Conservation (phyloP, 768 basidiomycete species). For the Dictyophora rubrovolvata region DNA sequence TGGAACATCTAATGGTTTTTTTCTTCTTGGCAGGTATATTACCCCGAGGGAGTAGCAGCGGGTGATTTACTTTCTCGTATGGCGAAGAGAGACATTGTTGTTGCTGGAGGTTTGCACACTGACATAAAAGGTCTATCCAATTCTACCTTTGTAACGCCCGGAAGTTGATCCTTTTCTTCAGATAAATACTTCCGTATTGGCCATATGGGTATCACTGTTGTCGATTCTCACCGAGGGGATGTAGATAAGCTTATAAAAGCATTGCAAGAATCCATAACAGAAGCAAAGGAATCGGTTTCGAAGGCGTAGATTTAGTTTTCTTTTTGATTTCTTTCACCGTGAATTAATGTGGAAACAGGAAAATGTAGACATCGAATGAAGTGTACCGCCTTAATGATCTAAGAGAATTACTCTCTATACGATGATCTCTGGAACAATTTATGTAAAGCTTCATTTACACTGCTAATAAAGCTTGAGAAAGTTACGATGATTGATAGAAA, state of each 20-base stretch:
- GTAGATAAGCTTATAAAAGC: conserved; percentile 60
- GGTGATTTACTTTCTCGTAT: conserved; percentile 71
- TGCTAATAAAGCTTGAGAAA: too few relatives aligned
- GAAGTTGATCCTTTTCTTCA: conserved; percentile 19
- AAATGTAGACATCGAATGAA: neutral
- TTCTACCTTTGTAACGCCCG: neutral
- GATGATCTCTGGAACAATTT: too few relatives aligned
- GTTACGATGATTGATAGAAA: too few relatives aligned
- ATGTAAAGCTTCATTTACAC: too few relatives aligned
- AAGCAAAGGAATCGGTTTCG: conserved; percentile 24
- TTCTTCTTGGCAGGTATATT: conserved; percentile 53
- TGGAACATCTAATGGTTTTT: conserved; percentile 3
- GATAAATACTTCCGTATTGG: conserved; percentile 91
- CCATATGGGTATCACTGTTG: conserved; percentile 87
- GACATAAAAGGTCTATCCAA: conserved; percentile 59
- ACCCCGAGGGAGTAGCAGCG: conserved; percentile 70
- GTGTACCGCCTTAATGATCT: neutral
- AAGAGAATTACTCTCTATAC: too few relatives aligned
- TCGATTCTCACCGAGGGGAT: conserved; percentile 60
- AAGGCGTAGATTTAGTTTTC: conserved; percentile 15
- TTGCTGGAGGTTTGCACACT: conserved; percentile 82
- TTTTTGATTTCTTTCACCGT: neutral
- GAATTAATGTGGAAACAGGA: neutral
- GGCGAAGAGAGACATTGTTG: conserved; percentile 58
- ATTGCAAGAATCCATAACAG: conserved; percentile 47